Evolutionary conservation across 768 basidiomycete genomes (phyloP), one percentile per base, ranked within the genome.

Genomic region (Gymnopilus junonius): DNA sequence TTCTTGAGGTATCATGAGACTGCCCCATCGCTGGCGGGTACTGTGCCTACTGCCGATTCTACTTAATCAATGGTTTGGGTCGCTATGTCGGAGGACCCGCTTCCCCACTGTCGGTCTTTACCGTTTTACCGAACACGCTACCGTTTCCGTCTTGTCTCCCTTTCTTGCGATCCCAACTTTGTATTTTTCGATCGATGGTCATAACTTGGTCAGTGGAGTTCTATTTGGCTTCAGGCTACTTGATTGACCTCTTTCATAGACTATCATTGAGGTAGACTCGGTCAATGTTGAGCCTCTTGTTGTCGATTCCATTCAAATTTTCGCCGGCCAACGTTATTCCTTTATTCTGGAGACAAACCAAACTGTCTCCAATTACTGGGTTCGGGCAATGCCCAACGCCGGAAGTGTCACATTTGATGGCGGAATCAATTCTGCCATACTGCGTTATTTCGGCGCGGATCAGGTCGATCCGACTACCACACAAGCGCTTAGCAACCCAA

Each of bases 211-310:
- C n/a, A 64, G 71, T n/a, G 25, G 17, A 46, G 42, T 8, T 23
- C 40, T n/a, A 25, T 12, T 40, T 23, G 1, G 34, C 4, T 32
- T 29, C 29, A 34, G 23, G 17, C 14, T 34, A 8, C 23, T 25
- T 15, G 29, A 25, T 35, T 21, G 17, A 35, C 35, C 10, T 27
- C 20, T 37, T 37, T 25, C 7, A 4, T 43, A 72, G 76, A 85
- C 81, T 4, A 74, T 87, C 56, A 86, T 87, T 40, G 86, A 87
- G 65, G 82, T 71, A 1, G 86, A 87, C 50, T 79, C 82, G 1
- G 73, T 70, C 46, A 80, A 80, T 65, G 78, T 78, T 0, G 42
- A 68, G 23, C 82, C 86, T 0, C 70, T 82, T 7, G 70, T 73
- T 3, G 84, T 83, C 3, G 81, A 83, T 50, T 76, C 72, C 14